Conservation (phyloP, 2,329 filamentous ascomycete species). For the Ramularia endophylla region DNA sequence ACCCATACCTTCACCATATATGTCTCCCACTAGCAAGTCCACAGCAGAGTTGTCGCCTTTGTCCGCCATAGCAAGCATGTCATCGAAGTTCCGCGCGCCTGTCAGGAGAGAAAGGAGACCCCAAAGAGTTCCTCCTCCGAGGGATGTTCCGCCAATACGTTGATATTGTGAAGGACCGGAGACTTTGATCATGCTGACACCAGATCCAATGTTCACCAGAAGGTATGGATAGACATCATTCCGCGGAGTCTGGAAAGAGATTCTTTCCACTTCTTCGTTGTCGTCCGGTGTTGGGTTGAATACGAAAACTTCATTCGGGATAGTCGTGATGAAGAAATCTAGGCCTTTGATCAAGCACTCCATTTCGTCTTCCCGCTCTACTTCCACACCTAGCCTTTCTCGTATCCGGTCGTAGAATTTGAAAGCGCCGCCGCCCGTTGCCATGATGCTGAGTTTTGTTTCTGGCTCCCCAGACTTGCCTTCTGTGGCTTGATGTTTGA, state of each 20-base stretch:
- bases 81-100: constrained; percentile 91
- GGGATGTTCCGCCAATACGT: constrained; percentile 88
- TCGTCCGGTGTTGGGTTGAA: constrained; percentile 54
- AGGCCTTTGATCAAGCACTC: constrained; percentile 90
- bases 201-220: constrained; percentile 95
- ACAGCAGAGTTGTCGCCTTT: constrained; percentile 87
- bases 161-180: constrained; percentile 80
- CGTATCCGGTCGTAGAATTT: constrained; percentile 94
- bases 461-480: constrained; percentile 38
- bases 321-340: constrained; percentile 98
- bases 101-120: constrained; percentile 86
- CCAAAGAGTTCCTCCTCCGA: constrained; percentile 97
- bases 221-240: constrained; percentile 94
- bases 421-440: constrained; percentile 90
- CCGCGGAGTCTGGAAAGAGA: constrained; percentile 62
- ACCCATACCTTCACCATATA: constrained; percentile 93
- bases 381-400: constrained; percentile 76
- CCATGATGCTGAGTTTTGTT: constrained; percentile 78
- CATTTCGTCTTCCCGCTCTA: constrained; percentile 95
- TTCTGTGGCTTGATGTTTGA: constrained; percentile 71
- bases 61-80: constrained; percentile 91
- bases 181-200: constrained; percentile 96
- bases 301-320: constrained; percentile 93
- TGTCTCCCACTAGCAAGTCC: constrained; percentile 96
- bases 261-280: constrained; percentile 65